Base-by-base conservation (phyloP, 2,329 filamentous ascomycete genomes). In the Didymella exigua region DNA sequence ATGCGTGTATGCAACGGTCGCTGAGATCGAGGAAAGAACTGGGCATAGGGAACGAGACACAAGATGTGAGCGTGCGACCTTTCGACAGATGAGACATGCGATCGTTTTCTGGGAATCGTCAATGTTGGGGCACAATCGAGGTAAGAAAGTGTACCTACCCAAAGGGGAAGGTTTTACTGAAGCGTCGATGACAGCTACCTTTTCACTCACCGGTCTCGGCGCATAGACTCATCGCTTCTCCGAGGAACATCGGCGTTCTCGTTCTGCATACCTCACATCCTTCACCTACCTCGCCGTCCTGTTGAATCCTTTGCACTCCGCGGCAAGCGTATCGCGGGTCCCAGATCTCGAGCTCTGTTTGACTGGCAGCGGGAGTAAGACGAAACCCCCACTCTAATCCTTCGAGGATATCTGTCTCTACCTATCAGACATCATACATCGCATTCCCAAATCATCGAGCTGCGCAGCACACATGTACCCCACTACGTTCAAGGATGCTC, bases 1-100 rank as follows among this genome's bases (percentile, higher is more conserved):
- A 50, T 53, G 29, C 43, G 49, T 52, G 56, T 49, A 62, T 57
- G 56, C 56, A 53, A 51, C 43, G 50, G 57, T 48, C 43, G 42
- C 46, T 56, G 34, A 58, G 34, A 59, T 59, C 47, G 45, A 51
- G 49, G 52, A 47, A 48, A 30, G 18, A 31, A 43, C 46, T 43
- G 49, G 33, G 52, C 52, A 50, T 55, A 18, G 5, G 4, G 5
- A 46, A 36, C 24, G 41, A 47, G 30, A 43, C 42, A 47, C 34
- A 38, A 31, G 34, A 36, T 30, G 41, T 40, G 29, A 33, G 26
- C 45, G 45, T 55, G 36, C 40, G 14, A 49, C 44, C 33, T 46
- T 19, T 40, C 37, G 36, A 44, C 38, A 41, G 43, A 23, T 49
- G 23, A 41, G 27, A 37, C 46, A 42, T 47, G 33, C 38, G 30